Base-by-base conservation (phyloP, 176 grass and related monocot species). In the Aegilops longissima region DNA sequence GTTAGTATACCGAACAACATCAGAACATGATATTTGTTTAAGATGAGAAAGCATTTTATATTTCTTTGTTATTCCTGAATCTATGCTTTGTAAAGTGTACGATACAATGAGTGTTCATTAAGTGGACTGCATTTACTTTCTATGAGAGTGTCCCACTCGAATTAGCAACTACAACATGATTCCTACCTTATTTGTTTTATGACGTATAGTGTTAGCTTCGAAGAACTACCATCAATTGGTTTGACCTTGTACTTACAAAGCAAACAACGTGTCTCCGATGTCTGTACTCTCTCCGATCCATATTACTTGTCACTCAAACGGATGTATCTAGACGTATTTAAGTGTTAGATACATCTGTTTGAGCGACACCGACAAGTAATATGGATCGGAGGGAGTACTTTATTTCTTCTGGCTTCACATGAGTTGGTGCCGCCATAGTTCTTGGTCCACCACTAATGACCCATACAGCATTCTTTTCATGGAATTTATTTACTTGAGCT, bases 1-100 rank as follows among this genome's bases (percentile, higher is more conserved):
- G 97, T 99, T 80, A 91, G 92, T 91, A 72, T 73, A 62, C 82
- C 79, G 17, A 51, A 69, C 25, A 81, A 31, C 39, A 82, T 24
- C 35, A 71, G 54, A 77, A 62, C 70, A 64, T 40, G 2, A 20
- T 77, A 49, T 80, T 91, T 85, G 36, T 52, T 87, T 87, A 8
- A 81, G 62, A 86, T 63, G 8, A 79, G 21, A 31, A 21, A n/a
- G 68, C 49, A 62, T 51, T 35, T 74, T 39, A 14, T n/a, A 79
- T 74, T 82, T 80, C 42, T 73, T 69, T 35, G 63, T 35, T n/a
- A 31, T 80, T 84, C 34, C 40, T 66, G 59, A 74, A 59, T 87
- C 16, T 5, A 76, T 91, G 67, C 38, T 51, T 59, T 72, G 16
- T 68, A 38, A 67, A 45, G 34, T 56, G 47, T 74, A 65, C 72